Conservation (phyloP, 306 rosid genomes). For the Rubus idaeus region DNA sequence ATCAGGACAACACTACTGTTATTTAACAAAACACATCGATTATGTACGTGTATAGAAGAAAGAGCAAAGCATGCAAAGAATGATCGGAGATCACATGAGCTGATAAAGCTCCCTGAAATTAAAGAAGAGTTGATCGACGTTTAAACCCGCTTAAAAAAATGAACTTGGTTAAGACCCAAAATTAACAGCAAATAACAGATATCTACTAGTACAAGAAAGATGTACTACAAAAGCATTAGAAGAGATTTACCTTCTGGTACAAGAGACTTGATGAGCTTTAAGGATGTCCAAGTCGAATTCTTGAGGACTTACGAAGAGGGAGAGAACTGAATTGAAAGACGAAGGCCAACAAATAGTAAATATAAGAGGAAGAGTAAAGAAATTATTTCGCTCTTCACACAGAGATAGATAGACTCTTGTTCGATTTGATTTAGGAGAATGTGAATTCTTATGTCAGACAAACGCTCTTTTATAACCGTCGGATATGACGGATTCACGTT, state of each 20-base stretch:
- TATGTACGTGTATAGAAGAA: neutral
- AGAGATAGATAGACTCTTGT: neutral
- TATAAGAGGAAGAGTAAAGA: neutral
- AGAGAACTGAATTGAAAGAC: neutral
- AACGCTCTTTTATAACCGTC: neutral
- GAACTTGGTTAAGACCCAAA: neutral
- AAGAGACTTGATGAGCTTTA: too few species aligned
- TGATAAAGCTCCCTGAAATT: neutral
- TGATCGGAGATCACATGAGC: neutral
- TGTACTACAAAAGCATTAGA: neutral
- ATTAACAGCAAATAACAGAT: neutral
- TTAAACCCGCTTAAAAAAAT: neutral
- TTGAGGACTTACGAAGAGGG: neutral
- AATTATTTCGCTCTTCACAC: neutral
- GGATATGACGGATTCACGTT: neutral
- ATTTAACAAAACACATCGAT: neutral
- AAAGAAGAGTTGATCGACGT: neutral
- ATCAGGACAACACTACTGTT: neutral
- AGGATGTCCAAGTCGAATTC: neutral
- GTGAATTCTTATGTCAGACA: neutral
- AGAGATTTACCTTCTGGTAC: slow-evolving; percentile 2
- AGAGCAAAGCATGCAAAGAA: slow-evolving; percentile 11
- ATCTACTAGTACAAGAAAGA: neutral
- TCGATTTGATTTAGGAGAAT: neutral
- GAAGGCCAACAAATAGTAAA: neutral